Percentiles rank a stretch among this genome's conserved stretches.
These are phyloP conservation scores for Taphrina pruni DNA, from an alignment of 1,139 yeast species.

Conservation along the genomic window DNA sequence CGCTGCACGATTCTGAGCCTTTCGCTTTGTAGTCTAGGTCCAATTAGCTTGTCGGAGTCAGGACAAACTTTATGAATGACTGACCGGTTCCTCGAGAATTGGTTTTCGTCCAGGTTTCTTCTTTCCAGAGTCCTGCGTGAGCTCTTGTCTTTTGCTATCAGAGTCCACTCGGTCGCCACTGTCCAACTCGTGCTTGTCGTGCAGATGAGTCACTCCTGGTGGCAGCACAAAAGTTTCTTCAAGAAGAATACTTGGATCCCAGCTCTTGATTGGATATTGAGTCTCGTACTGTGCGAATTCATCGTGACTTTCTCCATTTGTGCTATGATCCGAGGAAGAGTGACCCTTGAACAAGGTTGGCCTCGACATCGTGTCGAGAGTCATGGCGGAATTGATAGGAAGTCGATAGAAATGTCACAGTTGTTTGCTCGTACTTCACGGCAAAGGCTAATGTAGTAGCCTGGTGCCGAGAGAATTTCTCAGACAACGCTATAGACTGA, in stretches of 20 bases:
- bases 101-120: slow-evolving; percentile 73
- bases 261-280: background rate
- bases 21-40: slow-evolving; percentile 59
- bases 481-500: too few relatives aligned
- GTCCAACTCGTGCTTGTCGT: slow-evolving; percentile 16
- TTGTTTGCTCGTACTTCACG: background rate
- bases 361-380: background rate
- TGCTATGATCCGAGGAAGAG: background rate
- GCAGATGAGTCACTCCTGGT: slow-evolving; percentile 8
- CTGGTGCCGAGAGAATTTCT: too few relatives aligned
- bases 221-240: slow-evolving; percentile 13
- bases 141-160: slow-evolving; percentile 23
- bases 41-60: background rate
- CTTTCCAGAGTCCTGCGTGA: slow-evolving; percentile 29
- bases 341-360: slow-evolving; percentile 2
- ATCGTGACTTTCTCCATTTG: background rate
- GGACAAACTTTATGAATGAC: too few relatives aligned
- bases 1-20: slow-evolving; percentile 94
- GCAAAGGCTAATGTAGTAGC: too few relatives aligned
- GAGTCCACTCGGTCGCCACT: slow-evolving; percentile 3
- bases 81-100: slow-evolving; percentile 60
- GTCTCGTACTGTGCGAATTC: background rate
- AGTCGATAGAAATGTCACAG: background rate
- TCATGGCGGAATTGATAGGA: background rate
- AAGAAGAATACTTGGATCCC: background rate